Evolutionary conservation across 1,139 yeast species (phyloP).

Genomic region (Blastobotrys arbuscula): DNA sequence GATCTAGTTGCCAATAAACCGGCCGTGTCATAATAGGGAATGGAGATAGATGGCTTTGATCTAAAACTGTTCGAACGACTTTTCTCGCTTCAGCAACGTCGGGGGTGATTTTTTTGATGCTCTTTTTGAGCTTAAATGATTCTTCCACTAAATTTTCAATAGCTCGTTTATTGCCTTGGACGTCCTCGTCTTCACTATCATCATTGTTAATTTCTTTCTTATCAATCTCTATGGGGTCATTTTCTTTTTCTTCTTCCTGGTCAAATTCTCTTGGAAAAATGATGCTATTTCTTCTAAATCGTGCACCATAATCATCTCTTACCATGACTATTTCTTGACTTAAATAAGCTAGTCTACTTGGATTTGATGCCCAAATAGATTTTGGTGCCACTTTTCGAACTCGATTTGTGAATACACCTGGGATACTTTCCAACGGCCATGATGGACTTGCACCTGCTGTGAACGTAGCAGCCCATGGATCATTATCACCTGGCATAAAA

Average conservation of each 20-base stretch:
- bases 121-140: conserved; percentile 11
- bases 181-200: conserved; percentile 27
- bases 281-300: conserved; percentile 66
- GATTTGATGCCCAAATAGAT: conserved; percentile 71
- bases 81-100: conserved; percentile 64
- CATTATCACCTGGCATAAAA: conserved; percentile 83
- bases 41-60: conserved; percentile 86
- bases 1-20: conserved; percentile 64
- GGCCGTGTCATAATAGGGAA: conserved; percentile 58
- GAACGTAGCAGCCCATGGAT: conserved; percentile 82
- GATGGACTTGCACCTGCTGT: conserved; percentile 60
- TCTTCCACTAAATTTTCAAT: conserved; percentile 21
- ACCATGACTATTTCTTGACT: conserved; percentile 76
- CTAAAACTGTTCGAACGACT: conserved; percentile 70
- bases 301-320: conserved; percentile 62
- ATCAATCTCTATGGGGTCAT: background rate
- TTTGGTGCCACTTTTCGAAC: conserved; percentile 59
- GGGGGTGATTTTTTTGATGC: conserved; percentile 21
- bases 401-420: conserved; percentile 62
- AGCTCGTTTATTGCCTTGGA: conserved; percentile 19
- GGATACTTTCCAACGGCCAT: conserved; percentile 70
- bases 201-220: conserved; percentile 2
- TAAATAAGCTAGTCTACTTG: conserved; percentile 67
- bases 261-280: conserved; percentile 36
- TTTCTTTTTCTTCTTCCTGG: conserved; percentile 7